A percentile compares a stretch with the other conserved stretches of the same genome.
These are phyloP conservation scores for Perkinsela sp. DNA, from an alignment of 208 protist species.

Conservation along the genomic window DNA sequence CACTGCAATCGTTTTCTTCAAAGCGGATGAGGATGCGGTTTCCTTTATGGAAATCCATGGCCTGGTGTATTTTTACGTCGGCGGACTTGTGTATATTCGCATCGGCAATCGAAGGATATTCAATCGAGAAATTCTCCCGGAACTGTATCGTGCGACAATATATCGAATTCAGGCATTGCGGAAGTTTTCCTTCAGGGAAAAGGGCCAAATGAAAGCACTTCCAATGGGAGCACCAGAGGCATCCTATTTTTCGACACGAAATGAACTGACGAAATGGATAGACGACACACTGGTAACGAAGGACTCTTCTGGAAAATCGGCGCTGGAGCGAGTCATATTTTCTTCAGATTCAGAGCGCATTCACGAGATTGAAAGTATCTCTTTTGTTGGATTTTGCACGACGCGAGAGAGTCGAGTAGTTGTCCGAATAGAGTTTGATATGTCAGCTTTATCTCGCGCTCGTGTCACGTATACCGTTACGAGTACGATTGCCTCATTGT, in stretches of 20 bases:
- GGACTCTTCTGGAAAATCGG: no score
- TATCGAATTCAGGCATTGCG: neutral
- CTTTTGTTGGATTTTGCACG: no score
- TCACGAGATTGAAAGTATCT: no score
- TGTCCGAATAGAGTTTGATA: no score
- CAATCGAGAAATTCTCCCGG: neutral
- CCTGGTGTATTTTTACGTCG: neutral
- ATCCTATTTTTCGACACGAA: neutral
- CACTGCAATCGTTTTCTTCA: neutral
- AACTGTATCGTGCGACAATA: neutral
- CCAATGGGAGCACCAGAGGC: no score
- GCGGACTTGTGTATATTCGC: neutral
- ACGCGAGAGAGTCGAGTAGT: no score
- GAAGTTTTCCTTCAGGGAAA: neutral
- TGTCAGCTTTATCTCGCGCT: no score
- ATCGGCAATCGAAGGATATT: neutral
- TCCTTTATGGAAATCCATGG: neutral
- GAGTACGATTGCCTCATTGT: no score
- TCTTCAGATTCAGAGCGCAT: no score
- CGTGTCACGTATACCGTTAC: no score
- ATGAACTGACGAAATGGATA: neutral
- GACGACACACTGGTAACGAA: neutral
- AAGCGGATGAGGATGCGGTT: neutral
- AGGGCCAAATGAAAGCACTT: no score
- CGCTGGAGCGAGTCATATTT: no score